phyloP scores from a whole-genome alignment of 306 rosid species.

The Biancaea sappan region DNA sequence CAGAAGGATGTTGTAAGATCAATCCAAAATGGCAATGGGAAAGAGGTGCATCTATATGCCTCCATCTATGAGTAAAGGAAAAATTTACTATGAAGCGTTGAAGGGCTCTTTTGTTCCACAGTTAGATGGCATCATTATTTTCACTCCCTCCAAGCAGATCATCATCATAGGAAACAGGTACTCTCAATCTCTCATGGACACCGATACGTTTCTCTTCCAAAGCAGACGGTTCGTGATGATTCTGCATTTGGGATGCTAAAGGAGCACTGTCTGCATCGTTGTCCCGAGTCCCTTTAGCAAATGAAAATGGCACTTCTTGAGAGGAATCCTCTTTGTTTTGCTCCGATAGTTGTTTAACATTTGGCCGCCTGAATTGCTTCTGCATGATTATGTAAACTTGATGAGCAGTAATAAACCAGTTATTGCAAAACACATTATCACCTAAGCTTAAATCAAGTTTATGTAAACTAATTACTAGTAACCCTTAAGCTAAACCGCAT shows the following conservation, averaged over 20 bases:
- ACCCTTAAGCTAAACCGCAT: not conserved
- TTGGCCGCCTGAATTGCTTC: constrained; percentile 76
- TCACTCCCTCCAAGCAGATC: constrained; percentile 55
- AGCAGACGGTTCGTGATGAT: constrained; percentile 42
- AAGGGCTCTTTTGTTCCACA: constrained; percentile 13
- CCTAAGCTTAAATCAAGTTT: not conserved
- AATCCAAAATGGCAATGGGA: constrained; percentile 14
- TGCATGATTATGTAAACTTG: constrained; percentile 47
- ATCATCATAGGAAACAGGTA: constrained; percentile 80
- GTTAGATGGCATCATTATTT: constrained; percentile 41
- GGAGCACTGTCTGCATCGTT: constrained; percentile 26
- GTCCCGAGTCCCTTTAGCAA: constrained; percentile 1
- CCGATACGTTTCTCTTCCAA: constrained; percentile 47
- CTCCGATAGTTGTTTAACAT: constrained; percentile 32
- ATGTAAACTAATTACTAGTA: constrained; percentile 9
- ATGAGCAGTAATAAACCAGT: constrained; percentile 10
- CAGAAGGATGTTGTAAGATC: not conserved
- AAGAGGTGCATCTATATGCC: not conserved
- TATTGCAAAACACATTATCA: constrained; percentile 4
- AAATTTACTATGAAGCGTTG: not conserved
- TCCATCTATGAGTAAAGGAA: constrained; percentile 14
- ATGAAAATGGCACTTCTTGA: constrained; percentile 20
- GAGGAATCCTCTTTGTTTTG: constrained; percentile 47
- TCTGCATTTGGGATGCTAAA: constrained; percentile 27
- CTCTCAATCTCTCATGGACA: constrained; percentile 72